Percentiles rank a stretch among this genome's conserved stretches.
Evolutionary conservation across 495 filamentous ascomycete genomes (phyloP).

Genomic region (Terfezia boudieri): DNA sequence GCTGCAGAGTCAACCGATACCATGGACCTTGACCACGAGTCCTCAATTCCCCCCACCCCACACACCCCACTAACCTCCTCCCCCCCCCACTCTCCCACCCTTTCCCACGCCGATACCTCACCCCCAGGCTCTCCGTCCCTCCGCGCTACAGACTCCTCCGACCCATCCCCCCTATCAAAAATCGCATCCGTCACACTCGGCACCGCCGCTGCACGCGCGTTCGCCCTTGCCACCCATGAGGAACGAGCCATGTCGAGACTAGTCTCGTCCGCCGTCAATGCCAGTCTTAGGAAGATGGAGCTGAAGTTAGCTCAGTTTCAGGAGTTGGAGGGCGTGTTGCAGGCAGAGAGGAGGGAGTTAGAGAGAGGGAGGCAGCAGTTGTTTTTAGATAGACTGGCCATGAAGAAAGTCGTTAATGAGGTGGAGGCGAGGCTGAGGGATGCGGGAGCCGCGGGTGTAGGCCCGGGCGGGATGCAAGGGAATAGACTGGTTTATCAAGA

Average conservation of each 20-base stretch:
- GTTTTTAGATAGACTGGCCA: constrained; percentile 72
- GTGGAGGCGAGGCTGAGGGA: constrained; percentile 54
- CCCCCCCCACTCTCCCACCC: constrained; percentile 29
- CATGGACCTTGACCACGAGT: constrained; percentile 19
- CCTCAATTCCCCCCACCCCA: constrained; percentile 1
- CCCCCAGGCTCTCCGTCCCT: constrained; percentile 31
- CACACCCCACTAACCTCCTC: neutral
- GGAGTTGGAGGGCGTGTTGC: constrained; percentile 78
- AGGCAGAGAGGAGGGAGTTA: constrained; percentile 78
- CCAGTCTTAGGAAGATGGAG: constrained; percentile 21
- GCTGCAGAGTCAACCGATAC: constrained; percentile 1
- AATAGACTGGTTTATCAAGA: neutral
- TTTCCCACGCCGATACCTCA: constrained; percentile 28
- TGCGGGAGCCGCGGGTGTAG: constrained; percentile 14
- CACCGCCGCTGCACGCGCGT: constrained; percentile 60
- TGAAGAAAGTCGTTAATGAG: constrained; percentile 67
- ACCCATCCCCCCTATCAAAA: constrained; percentile 30
- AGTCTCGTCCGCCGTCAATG: constrained; percentile 52
- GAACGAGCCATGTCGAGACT: constrained; percentile 89
- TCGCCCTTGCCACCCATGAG: constrained; percentile 77
- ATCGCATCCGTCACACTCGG: constrained; percentile 63
- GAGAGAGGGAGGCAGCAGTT: constrained; percentile 78
- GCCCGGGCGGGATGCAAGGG: neutral
- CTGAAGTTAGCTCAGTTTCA: constrained; percentile 60
- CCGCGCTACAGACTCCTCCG: constrained; percentile 26